Evolutionary conservation across 805 yeast genomes (phyloP), one percentile per base, ranked within the genome.

Genomic region (Teunomyces lycoperdinae): DNA sequence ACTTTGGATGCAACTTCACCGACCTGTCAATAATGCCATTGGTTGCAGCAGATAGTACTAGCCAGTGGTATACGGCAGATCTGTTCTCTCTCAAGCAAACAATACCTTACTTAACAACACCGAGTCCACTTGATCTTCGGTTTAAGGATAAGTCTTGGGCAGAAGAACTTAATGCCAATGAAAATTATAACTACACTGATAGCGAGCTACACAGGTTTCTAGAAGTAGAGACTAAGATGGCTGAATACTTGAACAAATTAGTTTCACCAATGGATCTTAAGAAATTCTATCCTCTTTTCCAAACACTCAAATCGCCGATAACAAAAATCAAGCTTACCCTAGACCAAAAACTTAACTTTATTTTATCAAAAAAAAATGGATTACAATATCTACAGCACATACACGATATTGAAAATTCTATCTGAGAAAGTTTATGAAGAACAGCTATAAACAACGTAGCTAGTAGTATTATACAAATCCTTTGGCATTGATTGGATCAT

Each of bases 31-130:
- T 84, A 3, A 54, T 71, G 31, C 89, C 90, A 0, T 60, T 85
- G 31, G 58, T 78, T n/a, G 83, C 88, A 0, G 87, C 83, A 49
- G 76, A 76, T 45, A 67, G 77, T 30, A 64, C 76, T 0, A 64
- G 61, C 3, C 75, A 76, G 46, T 78, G 82, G 81, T 58, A 77
- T 41, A 69, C 73, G 44, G 17, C 44, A 2, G 51, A 56, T 46
- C 55, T 52, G 49, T 66, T 60, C 20, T 56, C 61, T 1, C 48
- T 73, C 2, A 57, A 71, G 43, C 74, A 80, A 57, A 68, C 78
- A 40, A 73, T 84, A 7, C 91, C 91, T 0, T 81, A 78, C 50
- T 54, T 84, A 32, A 71, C 75, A 29, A 78, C 90, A 0, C 79
- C 86, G 0, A 65, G 72, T 20, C 58, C 66, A 2, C 53, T 64